Evolutionary conservation across 139 green algal genomes (phyloP), one percentile per base, ranked within the genome.

Genomic region (Chlorella sp.): DNA sequence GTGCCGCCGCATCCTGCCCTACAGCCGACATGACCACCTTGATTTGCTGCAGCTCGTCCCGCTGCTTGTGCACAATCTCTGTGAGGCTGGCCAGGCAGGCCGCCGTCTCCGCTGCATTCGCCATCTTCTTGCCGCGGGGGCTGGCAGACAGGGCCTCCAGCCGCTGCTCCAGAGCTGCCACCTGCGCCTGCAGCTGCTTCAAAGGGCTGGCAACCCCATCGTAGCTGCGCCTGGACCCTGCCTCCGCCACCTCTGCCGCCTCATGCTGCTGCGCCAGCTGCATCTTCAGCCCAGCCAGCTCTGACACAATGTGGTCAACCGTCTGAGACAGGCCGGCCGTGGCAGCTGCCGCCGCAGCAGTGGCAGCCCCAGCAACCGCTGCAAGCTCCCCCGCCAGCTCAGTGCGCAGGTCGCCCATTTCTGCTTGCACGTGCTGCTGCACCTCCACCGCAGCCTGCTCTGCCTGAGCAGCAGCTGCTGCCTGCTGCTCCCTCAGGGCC

Each of bases 251-350:
- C 21, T 71, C 75, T 0, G 75, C 75, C 34, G 75, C 75, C 75
- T 81, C 75, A 20, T 71, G 75, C 75, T 81, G 75, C 34, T 81
- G 75, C 7, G 75, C 75, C 56, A 81, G 32, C 34, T 34, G 21
- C 51, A 81, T 20, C 55, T 81, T 81, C 15, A 81, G n/a, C 3
- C 13, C 34, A 13, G 55, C 75, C 25, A 81, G 32, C 75, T 81
- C 75, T 60, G 36, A 60, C 32, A 60, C 75, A 36, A 81, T 15
- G 25, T 47, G 5, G 32, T 81, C 75, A 1, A 81, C 56, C 1
- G 75, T 81, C 75, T 81, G 56, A 3, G 75, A 38, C 34, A 68
- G 28, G n/a, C 44, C 51, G 2, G 47, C 47, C 1, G 38, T 38
- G 21, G 38, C 38, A 9, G 70, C 65, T 2, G 12, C 65, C 23